Conservation (phyloP, 495 filamentous ascomycete species). For the Daldinia grandis region DNA sequence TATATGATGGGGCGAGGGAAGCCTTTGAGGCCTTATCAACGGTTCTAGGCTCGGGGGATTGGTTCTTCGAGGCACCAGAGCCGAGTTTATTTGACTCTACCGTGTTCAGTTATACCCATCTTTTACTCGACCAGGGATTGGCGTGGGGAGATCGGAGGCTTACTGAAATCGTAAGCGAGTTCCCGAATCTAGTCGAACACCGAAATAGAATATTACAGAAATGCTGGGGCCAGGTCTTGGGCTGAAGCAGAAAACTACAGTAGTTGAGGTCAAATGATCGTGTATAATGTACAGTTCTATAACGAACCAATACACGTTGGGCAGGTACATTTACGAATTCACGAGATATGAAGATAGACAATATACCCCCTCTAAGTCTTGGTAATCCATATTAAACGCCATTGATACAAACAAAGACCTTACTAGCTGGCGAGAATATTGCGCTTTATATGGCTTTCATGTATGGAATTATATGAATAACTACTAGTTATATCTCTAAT, state of each 20-base stretch:
- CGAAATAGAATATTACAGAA: constrained; percentile 44
- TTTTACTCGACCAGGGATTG: constrained; percentile 70
- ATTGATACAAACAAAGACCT: neutral
- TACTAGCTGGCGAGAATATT: neutral
- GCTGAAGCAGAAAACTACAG: neutral
- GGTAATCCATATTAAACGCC: neutral
- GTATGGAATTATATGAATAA: neutral
- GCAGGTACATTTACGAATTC: neutral
- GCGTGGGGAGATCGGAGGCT: constrained; percentile 60
- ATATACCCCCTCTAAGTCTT: neutral
- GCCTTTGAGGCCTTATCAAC: constrained; percentile 79
- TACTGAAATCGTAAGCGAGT: constrained; percentile 40
- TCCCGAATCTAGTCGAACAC: constrained; percentile 47
- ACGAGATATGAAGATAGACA: neutral
- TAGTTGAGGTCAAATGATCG: neutral
- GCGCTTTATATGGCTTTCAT: neutral
- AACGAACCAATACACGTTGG: neutral
- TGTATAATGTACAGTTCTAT: neutral
- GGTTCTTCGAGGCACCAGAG: constrained; percentile 51
- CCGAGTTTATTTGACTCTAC: constrained; percentile 85
- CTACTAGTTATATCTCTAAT: neutral
- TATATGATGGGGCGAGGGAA: constrained; percentile 73
- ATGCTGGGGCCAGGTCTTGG: constrained; percentile 38
- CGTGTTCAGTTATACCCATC: constrained; percentile 89
- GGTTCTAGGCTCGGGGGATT: constrained; percentile 66